Conservation (phyloP, 139 green algal genomes). For the Dunaliella primolecta region DNA sequence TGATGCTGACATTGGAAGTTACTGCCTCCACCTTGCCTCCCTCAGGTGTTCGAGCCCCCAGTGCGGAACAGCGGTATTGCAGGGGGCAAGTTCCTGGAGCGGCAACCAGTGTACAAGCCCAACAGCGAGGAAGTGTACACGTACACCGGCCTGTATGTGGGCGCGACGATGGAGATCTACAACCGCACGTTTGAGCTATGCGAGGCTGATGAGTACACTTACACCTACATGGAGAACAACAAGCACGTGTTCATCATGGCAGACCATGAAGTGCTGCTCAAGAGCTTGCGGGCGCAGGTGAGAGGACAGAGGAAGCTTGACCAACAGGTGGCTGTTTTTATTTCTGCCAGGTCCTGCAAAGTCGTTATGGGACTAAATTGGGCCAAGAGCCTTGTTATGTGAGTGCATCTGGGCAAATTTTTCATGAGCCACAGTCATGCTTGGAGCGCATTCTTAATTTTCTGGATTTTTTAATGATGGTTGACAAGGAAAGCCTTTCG, state of each 20-base stretch:
- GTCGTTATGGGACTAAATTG: too few species aligned
- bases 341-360: too few species aligned
- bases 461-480: too few species aligned
- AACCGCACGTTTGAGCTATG: constrained; percentile 76
- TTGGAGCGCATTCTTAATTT: too few species aligned
- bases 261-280: constrained; percentile 49
- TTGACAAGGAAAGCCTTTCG: too few species aligned
- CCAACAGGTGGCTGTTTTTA: too few species aligned
- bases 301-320: too few species aligned
- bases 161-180: constrained; percentile 63
- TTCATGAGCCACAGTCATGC: too few species aligned
- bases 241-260: constrained; percentile 76
- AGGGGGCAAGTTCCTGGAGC: constrained; percentile 91
- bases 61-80: constrained; percentile 77
- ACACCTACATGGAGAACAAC: constrained; percentile 86
- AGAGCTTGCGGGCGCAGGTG: too few species aligned
- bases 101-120: constrained; percentile 35
- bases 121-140: constrained; percentile 60
- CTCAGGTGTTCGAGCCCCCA: constrained; percentile 87
- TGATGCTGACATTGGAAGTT: neutral
- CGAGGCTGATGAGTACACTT: constrained; percentile 85
- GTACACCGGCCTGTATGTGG: constrained; percentile 81
- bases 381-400: too few species aligned
- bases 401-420: too few species aligned
- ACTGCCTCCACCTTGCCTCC: neutral